Evolutionary conservation across 2,329 filamentous ascomycete genomes (phyloP).

Genomic region (Fusarium burgessii): DNA sequence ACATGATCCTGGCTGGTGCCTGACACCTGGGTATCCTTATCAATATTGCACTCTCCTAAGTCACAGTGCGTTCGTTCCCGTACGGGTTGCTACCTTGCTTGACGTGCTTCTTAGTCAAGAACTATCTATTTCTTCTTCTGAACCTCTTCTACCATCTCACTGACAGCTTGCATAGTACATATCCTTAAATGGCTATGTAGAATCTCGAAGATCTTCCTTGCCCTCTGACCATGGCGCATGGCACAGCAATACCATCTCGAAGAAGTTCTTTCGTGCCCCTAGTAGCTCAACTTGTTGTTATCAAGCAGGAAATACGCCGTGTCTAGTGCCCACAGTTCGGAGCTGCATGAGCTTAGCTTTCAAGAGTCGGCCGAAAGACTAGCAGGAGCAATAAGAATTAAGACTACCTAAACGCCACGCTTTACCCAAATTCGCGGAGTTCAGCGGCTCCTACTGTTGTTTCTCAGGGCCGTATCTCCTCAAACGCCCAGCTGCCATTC

Average conservation of each 20-base stretch:
- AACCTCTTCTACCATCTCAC: slow-evolving; percentile 30
- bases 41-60: slow-evolving; percentile 29
- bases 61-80: slow-evolving; percentile 34
- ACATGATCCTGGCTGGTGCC: slow-evolving; percentile 10
- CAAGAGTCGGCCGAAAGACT: slow-evolving; percentile 22
- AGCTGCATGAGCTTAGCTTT: slow-evolving; percentile 9
- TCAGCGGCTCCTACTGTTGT: background rate
- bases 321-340: background rate
- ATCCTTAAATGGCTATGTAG: slow-evolving; percentile 23
- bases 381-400: slow-evolving; percentile 17
- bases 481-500: background rate
- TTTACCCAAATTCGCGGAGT: slow-evolving; percentile 13
- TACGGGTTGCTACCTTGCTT: slow-evolving; percentile 38
- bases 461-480: background rate
- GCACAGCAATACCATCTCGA: slow-evolving; percentile 5
- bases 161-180: slow-evolving; percentile 22
- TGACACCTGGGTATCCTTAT: slow-evolving; percentile 16
- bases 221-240: slow-evolving; percentile 26
- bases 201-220: slow-evolving; percentile 41
- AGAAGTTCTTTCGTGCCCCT: slow-evolving; percentile 11
- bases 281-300: background rate
- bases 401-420: slow-evolving; percentile 17
- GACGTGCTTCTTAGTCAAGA: slow-evolving; percentile 28
- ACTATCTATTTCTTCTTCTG: slow-evolving; percentile 35
- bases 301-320: slow-evolving; percentile 5